A percentile compares a stretch with the other conserved stretches of the same genome.
Evolutionary conservation across 495 filamentous ascomycete genomes (phyloP).

Genomic region (Penicillium robsamsonii): DNA sequence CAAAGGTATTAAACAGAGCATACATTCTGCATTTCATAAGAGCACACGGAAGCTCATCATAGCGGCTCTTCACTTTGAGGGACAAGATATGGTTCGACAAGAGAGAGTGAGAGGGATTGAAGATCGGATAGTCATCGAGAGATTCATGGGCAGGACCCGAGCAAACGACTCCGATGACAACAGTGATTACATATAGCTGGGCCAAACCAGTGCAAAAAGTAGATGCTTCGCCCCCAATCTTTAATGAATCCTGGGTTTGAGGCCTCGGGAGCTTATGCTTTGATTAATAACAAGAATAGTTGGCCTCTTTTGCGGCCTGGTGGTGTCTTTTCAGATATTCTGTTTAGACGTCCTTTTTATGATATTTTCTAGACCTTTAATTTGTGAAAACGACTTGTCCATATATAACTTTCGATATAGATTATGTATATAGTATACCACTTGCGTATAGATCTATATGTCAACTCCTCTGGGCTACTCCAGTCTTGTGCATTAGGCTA

Average conservation of each 20-base stretch:
- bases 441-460: not conserved
- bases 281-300: too few species aligned
- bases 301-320: too few species aligned
- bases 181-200: not conserved
- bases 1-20: not conserved
- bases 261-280: not conserved
- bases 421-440: too few species aligned
- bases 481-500: not conserved
- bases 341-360: too few species aligned
- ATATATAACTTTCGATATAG: too few species aligned
- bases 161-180: not conserved
- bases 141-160: not conserved
- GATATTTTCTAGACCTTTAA: too few species aligned
- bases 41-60: not conserved
- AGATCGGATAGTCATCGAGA: not conserved
- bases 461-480: not conserved
- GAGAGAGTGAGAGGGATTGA: not conserved
- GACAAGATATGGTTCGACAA: not conserved
- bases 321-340: too few species aligned
- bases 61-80: not conserved
- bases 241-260: not conserved
- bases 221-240: not conserved
- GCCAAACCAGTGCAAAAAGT: not conserved
- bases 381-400: too few species aligned
- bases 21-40: not conserved